Base-by-base conservation (phyloP, 495 filamentous ascomycete genomes). In the Podospora appendiculata region DNA sequence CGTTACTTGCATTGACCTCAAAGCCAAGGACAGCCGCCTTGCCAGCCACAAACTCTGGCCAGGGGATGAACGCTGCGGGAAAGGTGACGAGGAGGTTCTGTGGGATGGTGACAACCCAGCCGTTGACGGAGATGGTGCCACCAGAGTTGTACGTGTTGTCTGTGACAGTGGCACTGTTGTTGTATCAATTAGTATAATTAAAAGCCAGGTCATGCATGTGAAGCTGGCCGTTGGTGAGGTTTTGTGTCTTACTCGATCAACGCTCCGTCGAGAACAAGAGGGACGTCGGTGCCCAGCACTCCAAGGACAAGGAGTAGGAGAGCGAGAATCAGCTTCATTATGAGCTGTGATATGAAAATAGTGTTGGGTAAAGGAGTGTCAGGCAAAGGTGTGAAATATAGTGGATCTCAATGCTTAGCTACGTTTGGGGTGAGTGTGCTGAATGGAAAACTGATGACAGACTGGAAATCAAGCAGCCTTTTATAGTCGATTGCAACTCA, bases 51-150 rank as follows among this genome's bases (percentile, higher is more conserved):
- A 74, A 65, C 2, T 72, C 56, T 14, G 55, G 60, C 60, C 70
- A 74, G 0, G 68, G 62, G 5, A 72, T 62, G 46, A 61, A 73
- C 0, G 67, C 59, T 0, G 62, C 67, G 0, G 71, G 70, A 38
- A 74, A 70, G n/a, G 68, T 62, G 14, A 67, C 67, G 8, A 68
- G 57, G 35, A 71, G 46, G 53, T 74, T 74, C 59, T 71, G 58
- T 19, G 71, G 71, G 3, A 73, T 60, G n/a, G 48, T 62, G 18
- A 74, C 60, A 11, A 41, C 64, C 58, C 61, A 73, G 1, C 69
- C 67, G 10, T 62, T 63, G n/a, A 74, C 61, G 6, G 53, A 53
- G 34, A 73, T 65, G 34, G 55, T 57, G 10, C 71, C 71, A 17
- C 70, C 71, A 1, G 60, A 58, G 54, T 73, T 73, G 57, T 65